A percentile compares a stretch with the other conserved stretches of the same genome.
Evolutionary conservation across 2,329 filamentous ascomycete genomes (phyloP).

Genomic region (Colletotrichum sublineola): DNA sequence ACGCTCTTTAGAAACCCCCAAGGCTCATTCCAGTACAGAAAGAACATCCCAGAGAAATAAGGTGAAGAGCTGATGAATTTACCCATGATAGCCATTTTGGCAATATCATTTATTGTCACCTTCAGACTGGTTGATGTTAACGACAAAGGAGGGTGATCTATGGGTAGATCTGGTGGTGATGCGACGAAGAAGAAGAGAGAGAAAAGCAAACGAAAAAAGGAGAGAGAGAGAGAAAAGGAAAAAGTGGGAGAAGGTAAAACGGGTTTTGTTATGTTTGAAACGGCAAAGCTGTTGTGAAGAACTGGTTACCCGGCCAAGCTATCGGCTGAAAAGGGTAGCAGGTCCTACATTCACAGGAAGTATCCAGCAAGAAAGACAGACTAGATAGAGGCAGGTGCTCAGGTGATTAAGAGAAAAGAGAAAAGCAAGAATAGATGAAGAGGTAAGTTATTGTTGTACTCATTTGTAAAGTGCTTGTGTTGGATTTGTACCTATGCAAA

Average conservation of each 20-base stretch:
- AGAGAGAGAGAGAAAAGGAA: neutral
- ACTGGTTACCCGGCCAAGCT: neutral
- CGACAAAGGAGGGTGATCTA: neutral
- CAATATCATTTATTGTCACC: neutral
- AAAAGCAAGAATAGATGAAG: neutral
- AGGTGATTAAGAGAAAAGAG: rapidly evolving
- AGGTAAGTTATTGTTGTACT: neutral
- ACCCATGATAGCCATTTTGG: neutral
- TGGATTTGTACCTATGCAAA: no score
- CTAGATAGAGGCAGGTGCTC: neutral
- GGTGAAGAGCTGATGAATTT: neutral
- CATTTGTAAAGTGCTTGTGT: neutral
- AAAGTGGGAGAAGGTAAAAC: neutral
- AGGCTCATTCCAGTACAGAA: neutral
- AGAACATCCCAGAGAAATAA: neutral
- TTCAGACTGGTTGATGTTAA: neutral
- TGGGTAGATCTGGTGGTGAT: neutral
- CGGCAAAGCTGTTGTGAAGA: neutral
- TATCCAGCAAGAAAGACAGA: neutral
- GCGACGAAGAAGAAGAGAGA: neutral
- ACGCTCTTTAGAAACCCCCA: no score
- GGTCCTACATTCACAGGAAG: neutral
- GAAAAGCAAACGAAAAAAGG: neutral
- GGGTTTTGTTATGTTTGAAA: neutral
- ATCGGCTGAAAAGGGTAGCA: neutral